Conservation (phyloP, 2,329 filamentous ascomycete species). For the Elsinoe batatas region DNA sequence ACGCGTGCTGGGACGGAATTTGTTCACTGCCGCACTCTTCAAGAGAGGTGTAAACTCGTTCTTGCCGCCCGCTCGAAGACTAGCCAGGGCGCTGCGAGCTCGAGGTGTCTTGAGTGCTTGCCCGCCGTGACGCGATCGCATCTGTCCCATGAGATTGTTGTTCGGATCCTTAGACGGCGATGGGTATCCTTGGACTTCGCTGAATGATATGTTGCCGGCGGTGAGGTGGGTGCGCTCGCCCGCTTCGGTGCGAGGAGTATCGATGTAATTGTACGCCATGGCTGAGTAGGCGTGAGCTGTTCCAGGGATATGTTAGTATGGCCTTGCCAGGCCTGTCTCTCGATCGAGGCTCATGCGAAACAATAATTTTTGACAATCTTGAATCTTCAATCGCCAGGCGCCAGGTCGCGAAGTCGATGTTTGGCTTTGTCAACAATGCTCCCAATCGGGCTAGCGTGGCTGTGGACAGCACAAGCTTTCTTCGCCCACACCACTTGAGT, state of each 20-base stretch:
- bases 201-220: slow-evolving; percentile 68
- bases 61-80: slow-evolving; percentile 47
- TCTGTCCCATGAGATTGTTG: slow-evolving; percentile 60
- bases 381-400: slow-evolving; percentile 1
- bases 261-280: slow-evolving; percentile 48
- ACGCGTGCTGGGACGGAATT: slow-evolving; percentile 32
- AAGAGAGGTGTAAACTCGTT: slow-evolving; percentile 91
- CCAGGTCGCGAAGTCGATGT: neutral
- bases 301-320: slow-evolving; percentile 3
- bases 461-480: neutral
- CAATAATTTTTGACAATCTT: slow-evolving; percentile 8
- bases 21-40: slow-evolving; percentile 67
- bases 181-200: slow-evolving; percentile 77
- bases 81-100: slow-evolving; percentile 58
- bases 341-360: slow-evolving; percentile 7
- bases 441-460: neutral
- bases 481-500: too few relatives aligned
- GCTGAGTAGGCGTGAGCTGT: slow-evolving; percentile 6
- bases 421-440: slow-evolving; percentile 7
- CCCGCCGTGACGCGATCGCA: slow-evolving; percentile 53
- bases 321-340: slow-evolving; percentile 1
- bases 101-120: slow-evolving; percentile 64
- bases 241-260: slow-evolving; percentile 76
- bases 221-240: slow-evolving; percentile 63
- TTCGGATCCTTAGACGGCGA: slow-evolving; percentile 63